These are phyloP conservation scores for Paraphysoderma sedebokerense DNA, from an alignment of 371 early-diverging fungal species.

Conservation along the genomic window DNA sequence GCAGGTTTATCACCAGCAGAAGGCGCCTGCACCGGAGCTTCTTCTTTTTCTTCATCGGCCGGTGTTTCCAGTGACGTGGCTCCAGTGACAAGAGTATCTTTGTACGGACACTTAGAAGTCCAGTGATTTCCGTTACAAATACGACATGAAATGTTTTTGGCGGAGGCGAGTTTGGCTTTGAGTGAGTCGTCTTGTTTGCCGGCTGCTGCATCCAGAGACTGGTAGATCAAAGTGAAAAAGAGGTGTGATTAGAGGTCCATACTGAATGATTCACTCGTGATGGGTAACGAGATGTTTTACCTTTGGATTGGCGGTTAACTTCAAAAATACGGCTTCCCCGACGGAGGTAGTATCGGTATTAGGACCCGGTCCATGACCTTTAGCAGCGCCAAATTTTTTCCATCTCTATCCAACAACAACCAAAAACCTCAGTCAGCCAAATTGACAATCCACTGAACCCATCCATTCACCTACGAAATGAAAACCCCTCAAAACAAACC, in stretches of 20 bases:
- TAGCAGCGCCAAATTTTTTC: not conserved
- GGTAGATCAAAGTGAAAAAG: too few relatives aligned
- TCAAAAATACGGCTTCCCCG: not conserved
- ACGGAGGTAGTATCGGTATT: not conserved
- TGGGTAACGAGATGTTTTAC: too few relatives aligned
- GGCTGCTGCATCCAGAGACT: not conserved
- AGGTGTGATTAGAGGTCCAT: too few relatives aligned
- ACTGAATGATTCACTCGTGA: too few relatives aligned
- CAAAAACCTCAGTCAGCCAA: not conserved
- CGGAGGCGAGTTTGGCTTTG: not conserved
- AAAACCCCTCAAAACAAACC: not conserved
- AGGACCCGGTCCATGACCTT: not conserved
- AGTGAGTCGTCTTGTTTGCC: not conserved
- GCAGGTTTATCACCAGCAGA: too few relatives aligned
- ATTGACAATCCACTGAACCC: not conserved
- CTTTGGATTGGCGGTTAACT: not conserved
- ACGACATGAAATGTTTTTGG: conserved; percentile 1
- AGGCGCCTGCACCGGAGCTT: not conserved
- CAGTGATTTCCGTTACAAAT: not conserved
- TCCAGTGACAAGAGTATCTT: not conserved
- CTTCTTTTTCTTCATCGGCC: not conserved
- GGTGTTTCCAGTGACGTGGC: not conserved
- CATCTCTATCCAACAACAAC: not conserved
- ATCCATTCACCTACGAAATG: too few relatives aligned
- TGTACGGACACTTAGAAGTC: not conserved